phyloP scores from a whole-genome alignment of 2,329 filamentous ascomycete species.

The Colletotrichum neosansevieriae region DNA sequence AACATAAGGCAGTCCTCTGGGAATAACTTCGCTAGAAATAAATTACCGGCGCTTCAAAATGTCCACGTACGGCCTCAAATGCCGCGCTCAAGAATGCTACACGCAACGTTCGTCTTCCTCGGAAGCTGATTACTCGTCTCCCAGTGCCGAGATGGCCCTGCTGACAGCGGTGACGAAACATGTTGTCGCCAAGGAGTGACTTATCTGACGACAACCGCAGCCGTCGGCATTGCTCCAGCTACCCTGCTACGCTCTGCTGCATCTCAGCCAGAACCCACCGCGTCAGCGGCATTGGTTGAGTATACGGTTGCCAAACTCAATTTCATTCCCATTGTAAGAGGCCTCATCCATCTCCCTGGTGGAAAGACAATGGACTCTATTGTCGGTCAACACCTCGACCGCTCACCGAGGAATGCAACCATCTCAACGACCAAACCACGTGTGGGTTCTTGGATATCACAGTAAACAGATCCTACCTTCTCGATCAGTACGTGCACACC shows the following conservation, averaged over 20 bases:
- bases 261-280: slow-evolving; percentile 27
- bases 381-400: slow-evolving; percentile 8
- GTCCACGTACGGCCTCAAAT: too few relatives aligned
- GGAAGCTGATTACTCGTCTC: too few relatives aligned
- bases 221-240: slow-evolving; percentile 29
- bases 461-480: not conserved
- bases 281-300: slow-evolving; percentile 3
- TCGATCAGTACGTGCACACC: not conserved
- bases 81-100: too few relatives aligned
- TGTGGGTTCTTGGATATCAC: not conserved
- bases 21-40: too few relatives aligned
- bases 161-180: slow-evolving; percentile 22
- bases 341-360: slow-evolving; percentile 1
- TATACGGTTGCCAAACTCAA: not conserved
- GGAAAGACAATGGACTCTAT: not conserved
- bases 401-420: slow-evolving; percentile 29
- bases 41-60: too few relatives aligned
- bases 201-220: slow-evolving; percentile 36
- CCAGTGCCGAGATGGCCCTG: not conserved
- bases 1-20: too few relatives aligned
- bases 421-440: not conserved
- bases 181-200: slow-evolving; percentile 32
- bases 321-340: slow-evolving; percentile 19
- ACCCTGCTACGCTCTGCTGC: slow-evolving; percentile 15
- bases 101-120: too few relatives aligned